These are phyloP conservation scores for Kurtzmaniella cleridarum DNA, from an alignment of 805 yeast genomes.

Conservation along the genomic window DNA sequence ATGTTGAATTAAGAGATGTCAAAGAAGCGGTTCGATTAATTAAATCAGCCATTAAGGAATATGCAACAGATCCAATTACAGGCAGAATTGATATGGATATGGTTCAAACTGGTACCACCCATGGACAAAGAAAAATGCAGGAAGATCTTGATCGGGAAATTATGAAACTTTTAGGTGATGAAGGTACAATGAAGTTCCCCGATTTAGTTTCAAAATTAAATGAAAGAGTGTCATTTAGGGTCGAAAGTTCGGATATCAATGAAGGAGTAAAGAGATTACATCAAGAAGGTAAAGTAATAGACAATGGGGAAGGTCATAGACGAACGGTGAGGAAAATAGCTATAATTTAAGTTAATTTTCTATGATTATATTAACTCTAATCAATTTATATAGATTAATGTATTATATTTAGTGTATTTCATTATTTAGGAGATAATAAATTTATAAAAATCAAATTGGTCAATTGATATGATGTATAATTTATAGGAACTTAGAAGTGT, in stretches of 20 bases:
- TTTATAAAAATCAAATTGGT: too few relatives aligned
- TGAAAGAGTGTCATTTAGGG: constrained; percentile 57
- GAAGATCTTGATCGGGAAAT: constrained; percentile 68
- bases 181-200: constrained; percentile 47
- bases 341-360: background rate
- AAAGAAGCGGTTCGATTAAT: constrained; percentile 90
- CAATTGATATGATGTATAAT: too few relatives aligned
- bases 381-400: too few relatives aligned
- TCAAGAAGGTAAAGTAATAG: constrained; percentile 63
- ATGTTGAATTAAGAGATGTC: constrained; percentile 77
- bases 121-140: constrained; percentile 73
- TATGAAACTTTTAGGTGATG: constrained; percentile 46
- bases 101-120: constrained; percentile 92
- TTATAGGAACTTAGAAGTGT: constrained; percentile 2
- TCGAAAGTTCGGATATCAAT: constrained; percentile 66
- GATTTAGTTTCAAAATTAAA: constrained; percentile 58
- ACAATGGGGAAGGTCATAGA: constrained; percentile 68
- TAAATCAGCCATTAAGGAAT: constrained; percentile 91
- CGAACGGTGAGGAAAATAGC: constrained; percentile 44
- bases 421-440: too few relatives aligned
- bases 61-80: constrained; percentile 95
- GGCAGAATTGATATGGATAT: constrained; percentile 97
- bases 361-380: too few relatives aligned
- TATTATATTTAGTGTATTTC: too few relatives aligned
- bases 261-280: constrained; percentile 64